A percentile compares a stretch with the other conserved stretches of the same genome.
phyloP scores from a whole-genome alignment of 139 green algal species.

The Monoraphidium neglectum region DNA sequence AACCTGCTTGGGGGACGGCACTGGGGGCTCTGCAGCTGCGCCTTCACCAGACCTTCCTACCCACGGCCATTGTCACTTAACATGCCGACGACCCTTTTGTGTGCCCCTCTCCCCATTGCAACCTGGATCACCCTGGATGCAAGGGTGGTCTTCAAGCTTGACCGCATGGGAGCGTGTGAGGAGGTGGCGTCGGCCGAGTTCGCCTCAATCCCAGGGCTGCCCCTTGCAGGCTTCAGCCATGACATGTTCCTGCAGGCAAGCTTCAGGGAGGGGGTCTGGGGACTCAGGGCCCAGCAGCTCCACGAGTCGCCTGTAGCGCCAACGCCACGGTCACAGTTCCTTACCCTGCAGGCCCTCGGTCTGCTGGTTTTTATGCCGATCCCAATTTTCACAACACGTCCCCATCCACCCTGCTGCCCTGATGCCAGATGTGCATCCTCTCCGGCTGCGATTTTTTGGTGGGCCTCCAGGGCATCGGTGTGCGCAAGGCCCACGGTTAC shows the following conservation, averaged over 20 bases:
- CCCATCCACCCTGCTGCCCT: constrained; percentile 1
- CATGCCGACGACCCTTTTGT: no score
- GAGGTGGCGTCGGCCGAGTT: constrained; percentile 74
- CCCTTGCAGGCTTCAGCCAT: constrained; percentile 68
- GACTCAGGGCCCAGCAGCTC: neutral
- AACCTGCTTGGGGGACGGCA: no score
- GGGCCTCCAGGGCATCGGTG: constrained; percentile 78
- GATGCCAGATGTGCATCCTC: constrained; percentile 92
- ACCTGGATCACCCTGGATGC: no score
- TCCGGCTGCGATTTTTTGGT: constrained; percentile 96
- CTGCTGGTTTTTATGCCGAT: no score
- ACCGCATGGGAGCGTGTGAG: constrained; percentile 78
- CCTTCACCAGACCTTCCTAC: no score
- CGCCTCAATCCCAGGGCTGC: constrained; percentile 20
- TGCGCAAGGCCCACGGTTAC: constrained; percentile 89
- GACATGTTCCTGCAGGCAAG: constrained; percentile 88
- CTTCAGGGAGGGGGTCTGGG: neutral
- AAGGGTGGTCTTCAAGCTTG: constrained; percentile 96
- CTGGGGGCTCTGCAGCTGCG: no score
- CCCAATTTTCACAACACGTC: no score
- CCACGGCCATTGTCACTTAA: no score
- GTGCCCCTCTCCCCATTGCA: no score
- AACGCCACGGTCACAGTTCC: no score
- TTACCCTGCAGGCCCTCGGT: no score
- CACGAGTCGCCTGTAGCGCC: no score